Conservation (phyloP, 352 stramenopile species). For the Thalassiosira hispida region DNA sequence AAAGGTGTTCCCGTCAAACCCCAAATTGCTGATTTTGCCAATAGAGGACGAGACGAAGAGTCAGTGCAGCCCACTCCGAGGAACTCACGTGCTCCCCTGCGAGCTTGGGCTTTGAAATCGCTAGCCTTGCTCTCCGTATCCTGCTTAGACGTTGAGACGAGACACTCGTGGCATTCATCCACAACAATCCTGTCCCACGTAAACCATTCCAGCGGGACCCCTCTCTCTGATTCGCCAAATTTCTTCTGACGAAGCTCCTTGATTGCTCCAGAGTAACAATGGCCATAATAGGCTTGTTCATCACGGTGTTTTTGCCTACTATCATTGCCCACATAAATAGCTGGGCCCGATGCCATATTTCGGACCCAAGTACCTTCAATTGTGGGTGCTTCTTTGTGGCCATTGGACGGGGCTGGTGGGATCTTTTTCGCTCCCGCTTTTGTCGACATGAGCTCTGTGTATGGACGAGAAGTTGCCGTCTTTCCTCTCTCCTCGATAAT, state of each 20-base stretch:
- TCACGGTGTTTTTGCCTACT: slow-evolving; percentile 53
- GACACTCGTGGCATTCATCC: slow-evolving; percentile 67
- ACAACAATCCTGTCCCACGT: slow-evolving; percentile 62
- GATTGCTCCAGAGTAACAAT: slow-evolving; percentile 48
- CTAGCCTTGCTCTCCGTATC: slow-evolving; percentile 43
- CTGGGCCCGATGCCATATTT: slow-evolving; percentile 65
- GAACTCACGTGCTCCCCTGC: slow-evolving; percentile 59
- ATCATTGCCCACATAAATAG: slow-evolving; percentile 70
- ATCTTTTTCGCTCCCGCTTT: slow-evolving; percentile 52
- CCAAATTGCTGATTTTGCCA: slow-evolving; percentile 49
- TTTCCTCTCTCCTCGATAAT: slow-evolving; percentile 63
- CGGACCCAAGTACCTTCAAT: slow-evolving; percentile 71
- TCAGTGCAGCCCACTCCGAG: slow-evolving; percentile 56
- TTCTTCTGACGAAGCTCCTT: slow-evolving; percentile 47
- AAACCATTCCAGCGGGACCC: slow-evolving; percentile 64
- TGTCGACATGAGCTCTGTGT: slow-evolving; percentile 60
- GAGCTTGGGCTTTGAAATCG: slow-evolving; percentile 57
- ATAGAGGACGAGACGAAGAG: slow-evolving; percentile 47
- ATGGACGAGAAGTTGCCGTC: slow-evolving; percentile 43
- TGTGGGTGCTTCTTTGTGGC: slow-evolving; percentile 60
- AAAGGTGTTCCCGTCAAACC: slow-evolving; percentile 64
- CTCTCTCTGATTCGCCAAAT: slow-evolving; percentile 42
- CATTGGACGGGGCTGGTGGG: slow-evolving; percentile 49
- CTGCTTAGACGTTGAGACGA: slow-evolving; percentile 56
- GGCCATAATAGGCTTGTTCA: slow-evolving; percentile 57